Evolutionary conservation across 75 land plant species (phyloP).

Genomic region (Selaginella moellendorffii): DNA sequence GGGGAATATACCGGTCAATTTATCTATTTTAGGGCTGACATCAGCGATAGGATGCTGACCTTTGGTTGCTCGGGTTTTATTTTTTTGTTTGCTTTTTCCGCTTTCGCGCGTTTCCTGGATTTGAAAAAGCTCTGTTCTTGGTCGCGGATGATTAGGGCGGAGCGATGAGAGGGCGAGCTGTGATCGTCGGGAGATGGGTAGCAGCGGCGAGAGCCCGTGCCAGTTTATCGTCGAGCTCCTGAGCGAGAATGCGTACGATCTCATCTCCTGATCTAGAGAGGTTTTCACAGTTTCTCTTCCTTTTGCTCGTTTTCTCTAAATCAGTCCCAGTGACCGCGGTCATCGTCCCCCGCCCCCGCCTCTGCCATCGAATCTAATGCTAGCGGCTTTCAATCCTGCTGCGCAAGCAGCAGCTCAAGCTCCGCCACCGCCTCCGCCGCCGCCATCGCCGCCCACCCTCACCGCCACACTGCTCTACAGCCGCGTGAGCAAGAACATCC

Average conservation of each 20-base stretch:
- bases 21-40: too few relatives aligned
- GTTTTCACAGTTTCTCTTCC: too few relatives aligned
- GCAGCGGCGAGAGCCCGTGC: neutral
- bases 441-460: neutral
- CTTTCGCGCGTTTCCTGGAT: neutral
- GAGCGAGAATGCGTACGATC: too few relatives aligned
- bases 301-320: too few relatives aligned
- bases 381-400: neutral
- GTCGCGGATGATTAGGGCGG: neutral
- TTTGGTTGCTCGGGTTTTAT: neutral
- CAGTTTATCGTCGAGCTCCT: neutral
- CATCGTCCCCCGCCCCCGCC: too few relatives aligned
- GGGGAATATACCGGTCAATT: too few relatives aligned
- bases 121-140: too few relatives aligned
- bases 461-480: conserved; percentile 13
- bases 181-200: neutral
- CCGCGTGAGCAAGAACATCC: conserved; percentile 20
- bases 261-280: too few relatives aligned
- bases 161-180: neutral
- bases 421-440: neutral
- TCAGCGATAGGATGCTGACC: neutral
- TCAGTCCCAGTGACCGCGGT: too few relatives aligned
- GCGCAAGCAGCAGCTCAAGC: neutral
- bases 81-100: too few relatives aligned
- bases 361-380: neutral